Evolutionary conservation across 257 asterid genomes (phyloP).

Genomic region (Oldenlandia corymbosa): DNA sequence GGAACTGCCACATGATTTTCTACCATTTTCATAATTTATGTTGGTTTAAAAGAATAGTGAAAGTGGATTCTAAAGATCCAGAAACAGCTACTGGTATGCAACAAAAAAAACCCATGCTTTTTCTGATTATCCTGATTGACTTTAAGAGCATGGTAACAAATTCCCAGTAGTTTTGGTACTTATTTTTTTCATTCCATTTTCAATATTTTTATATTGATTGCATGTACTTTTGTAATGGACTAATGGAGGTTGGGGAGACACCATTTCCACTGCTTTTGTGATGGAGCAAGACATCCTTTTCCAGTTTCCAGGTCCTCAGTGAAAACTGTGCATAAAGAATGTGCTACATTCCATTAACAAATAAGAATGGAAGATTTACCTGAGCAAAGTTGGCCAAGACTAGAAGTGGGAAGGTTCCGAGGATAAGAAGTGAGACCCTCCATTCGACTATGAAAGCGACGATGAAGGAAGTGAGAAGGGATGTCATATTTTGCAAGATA

Average conservation of each 20-base stretch:
- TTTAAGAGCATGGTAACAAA: no score
- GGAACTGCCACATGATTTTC: slow-evolving; percentile 29
- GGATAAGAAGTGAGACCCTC: slow-evolving; percentile 88
- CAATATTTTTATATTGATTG: background rate
- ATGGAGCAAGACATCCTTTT: background rate
- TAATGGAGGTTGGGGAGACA: background rate
- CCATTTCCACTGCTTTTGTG: background rate
- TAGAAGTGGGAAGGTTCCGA: slow-evolving; percentile 85
- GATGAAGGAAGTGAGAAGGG: slow-evolving; percentile 92
- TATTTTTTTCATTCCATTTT: background rate
- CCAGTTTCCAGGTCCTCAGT: background rate
- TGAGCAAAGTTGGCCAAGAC: slow-evolving; percentile 99
- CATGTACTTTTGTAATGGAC: background rate
- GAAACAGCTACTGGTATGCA: slow-evolving; percentile 4
- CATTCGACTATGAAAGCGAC: slow-evolving; percentile 97
- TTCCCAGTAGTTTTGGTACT: background rate
- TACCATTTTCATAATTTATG: slow-evolving; percentile 32
- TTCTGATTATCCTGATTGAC: no score
- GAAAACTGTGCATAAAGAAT: background rate
- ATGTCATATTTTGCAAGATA: slow-evolving; percentile 92
- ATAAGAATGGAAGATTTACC: slow-evolving; percentile 45
- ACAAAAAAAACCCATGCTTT: slow-evolving; percentile 7
- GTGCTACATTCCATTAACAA: background rate
- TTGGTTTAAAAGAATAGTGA: slow-evolving; percentile 29
- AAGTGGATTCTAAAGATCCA: slow-evolving; percentile 40